These are phyloP conservation scores for Lachancea quebecensis DNA, from an alignment of 805 yeast species.

Conservation along the genomic window DNA sequence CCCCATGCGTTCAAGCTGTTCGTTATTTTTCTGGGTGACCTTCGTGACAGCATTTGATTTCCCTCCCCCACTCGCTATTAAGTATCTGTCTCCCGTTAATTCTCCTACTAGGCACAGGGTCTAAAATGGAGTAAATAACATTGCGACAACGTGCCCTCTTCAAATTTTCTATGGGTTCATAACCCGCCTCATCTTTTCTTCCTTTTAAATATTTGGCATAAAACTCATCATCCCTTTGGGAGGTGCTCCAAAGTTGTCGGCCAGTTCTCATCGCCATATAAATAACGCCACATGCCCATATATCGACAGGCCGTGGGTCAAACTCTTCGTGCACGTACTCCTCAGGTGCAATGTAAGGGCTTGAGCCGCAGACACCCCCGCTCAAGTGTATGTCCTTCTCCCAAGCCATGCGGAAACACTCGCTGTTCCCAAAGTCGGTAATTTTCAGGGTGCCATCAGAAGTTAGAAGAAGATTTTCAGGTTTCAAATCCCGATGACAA, in stretches of 20 bases:
- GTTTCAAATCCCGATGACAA: conserved; percentile 89
- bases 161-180: conserved; percentile 81
- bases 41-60: conserved; percentile 70
- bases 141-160: conserved; percentile 86
- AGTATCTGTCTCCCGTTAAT: conserved; percentile 82
- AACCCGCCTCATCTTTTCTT: conserved; percentile 77
- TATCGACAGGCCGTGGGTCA: conserved; percentile 77
- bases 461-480: conserved; percentile 80
- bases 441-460: conserved; percentile 68
- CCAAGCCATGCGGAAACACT: conserved; percentile 82
- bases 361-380: conserved; percentile 76
- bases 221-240: conserved; percentile 74
- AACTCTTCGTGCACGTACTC: conserved; percentile 58
- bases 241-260: conserved; percentile 83
- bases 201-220: conserved; percentile 67
- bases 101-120: conserved; percentile 83
- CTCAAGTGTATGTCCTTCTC: conserved; percentile 61
- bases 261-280: conserved; percentile 95
- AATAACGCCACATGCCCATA: conserved; percentile 91
- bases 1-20: not conserved
- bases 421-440: conserved; percentile 84
- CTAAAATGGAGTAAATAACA: conserved; percentile 87
- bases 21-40: conserved; percentile 33
- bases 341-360: conserved; percentile 90
- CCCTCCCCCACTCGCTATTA: conserved; percentile 94